A percentile compares a stretch with the other conserved stretches of the same genome.
Evolutionary conservation across 148 eudicot species (phyloP).

Genomic region (Mesembryanthemum crystallinum): DNA sequence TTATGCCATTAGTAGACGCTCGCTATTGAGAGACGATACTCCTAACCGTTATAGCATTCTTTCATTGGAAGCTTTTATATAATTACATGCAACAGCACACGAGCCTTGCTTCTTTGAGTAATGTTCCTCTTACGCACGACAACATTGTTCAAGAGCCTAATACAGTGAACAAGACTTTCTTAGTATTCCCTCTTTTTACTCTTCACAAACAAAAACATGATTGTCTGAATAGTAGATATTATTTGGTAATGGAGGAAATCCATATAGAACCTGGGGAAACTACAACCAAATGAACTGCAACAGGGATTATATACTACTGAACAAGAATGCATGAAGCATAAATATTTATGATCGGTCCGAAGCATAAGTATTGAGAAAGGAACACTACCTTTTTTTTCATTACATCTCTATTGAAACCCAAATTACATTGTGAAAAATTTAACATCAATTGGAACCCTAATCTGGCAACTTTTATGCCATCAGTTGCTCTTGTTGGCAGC

Average conservation of each 20-base stretch:
- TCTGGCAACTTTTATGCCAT: background rate
- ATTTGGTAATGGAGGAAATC: background rate
- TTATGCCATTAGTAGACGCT: too few species aligned
- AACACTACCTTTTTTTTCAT: background rate
- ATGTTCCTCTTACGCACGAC: background rate
- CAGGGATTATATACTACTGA: conserved; percentile 14
- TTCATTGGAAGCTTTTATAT: conserved; percentile 1
- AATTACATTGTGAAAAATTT: background rate
- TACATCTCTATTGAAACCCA: background rate
- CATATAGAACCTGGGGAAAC: background rate
- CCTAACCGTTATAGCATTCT: too few species aligned
- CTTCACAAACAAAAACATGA: conserved; percentile 13
- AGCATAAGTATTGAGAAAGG: background rate
- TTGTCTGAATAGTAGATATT: background rate
- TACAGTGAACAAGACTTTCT: background rate
- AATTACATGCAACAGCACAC: background rate
- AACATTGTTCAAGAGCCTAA: background rate
- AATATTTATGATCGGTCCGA: background rate
- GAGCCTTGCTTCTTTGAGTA: background rate
- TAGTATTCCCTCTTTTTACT: background rate
- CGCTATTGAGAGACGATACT: background rate
- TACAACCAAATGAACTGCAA: conserved; percentile 8
- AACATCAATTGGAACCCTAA: conserved; percentile 3
- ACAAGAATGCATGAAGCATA: conserved; percentile 7
- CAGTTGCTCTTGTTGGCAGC: conserved; percentile 24